phyloP scores from a whole-genome alignment of 2,329 filamentous ascomycete species.

The Mollisiaceae sp. region DNA sequence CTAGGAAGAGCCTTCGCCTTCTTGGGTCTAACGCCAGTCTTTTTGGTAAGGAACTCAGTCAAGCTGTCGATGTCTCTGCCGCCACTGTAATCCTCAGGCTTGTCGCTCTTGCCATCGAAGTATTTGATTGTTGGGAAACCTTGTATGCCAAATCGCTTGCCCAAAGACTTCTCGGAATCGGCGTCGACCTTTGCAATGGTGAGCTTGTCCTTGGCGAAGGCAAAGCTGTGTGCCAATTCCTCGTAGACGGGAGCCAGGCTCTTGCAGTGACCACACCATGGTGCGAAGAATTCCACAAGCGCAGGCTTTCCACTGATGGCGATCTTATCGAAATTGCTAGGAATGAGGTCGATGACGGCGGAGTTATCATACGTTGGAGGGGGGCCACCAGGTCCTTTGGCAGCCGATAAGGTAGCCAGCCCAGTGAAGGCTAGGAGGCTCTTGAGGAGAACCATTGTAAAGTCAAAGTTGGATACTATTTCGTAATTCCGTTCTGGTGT shows the following conservation, averaged over 20 bases:
- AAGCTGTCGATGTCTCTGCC: slow-evolving; percentile 89
- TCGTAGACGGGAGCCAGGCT: slow-evolving; percentile 93
- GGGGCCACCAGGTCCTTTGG: slow-evolving; percentile 44
- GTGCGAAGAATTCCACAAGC: slow-evolving; percentile 96
- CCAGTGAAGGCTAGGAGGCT: slow-evolving; percentile 63
- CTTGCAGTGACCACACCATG: slow-evolving; percentile 99
- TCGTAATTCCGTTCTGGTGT: neutral
- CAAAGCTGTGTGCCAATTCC: slow-evolving; percentile 79
- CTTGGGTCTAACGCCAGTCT: slow-evolving; percentile 84
- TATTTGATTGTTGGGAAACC: slow-evolving; percentile 98
- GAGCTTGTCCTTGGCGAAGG: slow-evolving; percentile 72
- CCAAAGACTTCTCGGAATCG: slow-evolving; percentile 83
- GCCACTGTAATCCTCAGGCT: slow-evolving; percentile 82
- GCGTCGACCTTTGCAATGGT: slow-evolving; percentile 96
- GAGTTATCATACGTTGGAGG: slow-evolving; percentile 65
- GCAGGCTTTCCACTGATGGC: slow-evolving; percentile 94
- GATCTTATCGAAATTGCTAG: slow-evolving; percentile 88
- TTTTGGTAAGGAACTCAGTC: slow-evolving; percentile 79
- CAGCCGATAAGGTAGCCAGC: slow-evolving; percentile 50
- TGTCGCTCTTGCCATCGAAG: slow-evolving; percentile 93
- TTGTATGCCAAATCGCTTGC: slow-evolving; percentile 84
- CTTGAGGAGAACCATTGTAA: slow-evolving; percentile 54
- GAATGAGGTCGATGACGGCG: slow-evolving; percentile 87
- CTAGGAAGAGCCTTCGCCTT: slow-evolving; percentile 74
- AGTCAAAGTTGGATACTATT: slow-evolving; percentile 5